phyloP scores from a whole-genome alignment of 2,329 filamentous ascomycete species.

The Bipolaris sorokiniana region DNA sequence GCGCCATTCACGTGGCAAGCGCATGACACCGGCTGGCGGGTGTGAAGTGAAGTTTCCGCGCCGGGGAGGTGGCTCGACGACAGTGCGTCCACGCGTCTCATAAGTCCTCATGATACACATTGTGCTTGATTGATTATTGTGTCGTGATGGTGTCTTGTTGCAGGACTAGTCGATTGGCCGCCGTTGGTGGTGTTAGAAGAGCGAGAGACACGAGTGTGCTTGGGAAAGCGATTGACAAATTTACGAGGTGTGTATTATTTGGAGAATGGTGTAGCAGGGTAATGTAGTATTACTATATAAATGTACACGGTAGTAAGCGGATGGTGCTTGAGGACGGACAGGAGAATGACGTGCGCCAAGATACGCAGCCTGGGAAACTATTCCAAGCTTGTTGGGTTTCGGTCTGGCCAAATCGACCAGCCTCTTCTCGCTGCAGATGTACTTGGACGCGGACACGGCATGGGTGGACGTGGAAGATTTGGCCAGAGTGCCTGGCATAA shows the following conservation, averaged over 20 bases:
- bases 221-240: neutral
- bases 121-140: constrained; percentile 2
- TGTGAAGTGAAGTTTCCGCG: constrained; percentile 43
- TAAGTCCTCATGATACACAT: constrained; percentile 47
- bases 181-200: constrained; percentile 4
- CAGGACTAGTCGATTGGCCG: constrained; percentile 2
- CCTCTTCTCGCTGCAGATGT: neutral
- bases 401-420: neutral
- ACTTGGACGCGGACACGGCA: too few species aligned
- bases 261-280: neutral
- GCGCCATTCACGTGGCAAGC: constrained; percentile 42
- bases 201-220: neutral
- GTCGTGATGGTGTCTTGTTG: neutral
- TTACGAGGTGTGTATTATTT: neutral
- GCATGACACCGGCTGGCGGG: constrained; percentile 41
- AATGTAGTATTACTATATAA: neutral
- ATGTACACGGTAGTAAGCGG: neutral
- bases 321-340: neutral
- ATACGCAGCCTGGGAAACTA: neutral
- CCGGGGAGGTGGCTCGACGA: constrained; percentile 42
- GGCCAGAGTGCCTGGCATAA: too few species aligned
- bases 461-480: too few species aligned
- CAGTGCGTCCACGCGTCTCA: constrained; percentile 33
- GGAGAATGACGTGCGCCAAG: constrained; percentile 22
- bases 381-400: constrained; percentile 18